phyloP scores from a whole-genome alignment of 2,329 filamentous ascomycete species.

The Ceratocystis huliohia region DNA sequence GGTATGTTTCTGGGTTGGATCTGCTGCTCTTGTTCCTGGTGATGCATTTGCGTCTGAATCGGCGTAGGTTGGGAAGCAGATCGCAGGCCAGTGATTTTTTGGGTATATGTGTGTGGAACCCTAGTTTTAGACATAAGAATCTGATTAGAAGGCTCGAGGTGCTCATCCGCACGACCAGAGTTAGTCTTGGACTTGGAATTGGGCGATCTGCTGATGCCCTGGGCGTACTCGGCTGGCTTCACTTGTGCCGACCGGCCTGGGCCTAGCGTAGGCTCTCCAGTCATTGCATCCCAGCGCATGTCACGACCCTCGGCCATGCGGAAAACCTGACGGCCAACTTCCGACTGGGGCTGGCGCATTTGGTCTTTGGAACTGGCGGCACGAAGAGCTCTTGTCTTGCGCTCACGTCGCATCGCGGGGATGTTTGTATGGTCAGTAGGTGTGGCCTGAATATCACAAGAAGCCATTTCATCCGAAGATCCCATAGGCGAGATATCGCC shows the following conservation, averaged over 20 bases:
- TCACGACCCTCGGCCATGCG: constrained; percentile 26
- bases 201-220: constrained; percentile 26
- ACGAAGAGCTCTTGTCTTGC: constrained; percentile 25
- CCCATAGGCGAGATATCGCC: constrained; percentile 43
- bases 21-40: neutral
- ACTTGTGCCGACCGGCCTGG: constrained; percentile 44
- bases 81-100: constrained; percentile 32
- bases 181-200: neutral
- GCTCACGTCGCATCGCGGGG: constrained; percentile 39
- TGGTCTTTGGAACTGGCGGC: constrained; percentile 32
- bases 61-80: constrained; percentile 10
- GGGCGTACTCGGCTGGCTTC: constrained; percentile 39
- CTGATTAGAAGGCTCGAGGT: neutral
- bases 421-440: constrained; percentile 31
- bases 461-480: constrained; percentile 30
- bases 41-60: neutral
- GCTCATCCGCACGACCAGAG: neutral
- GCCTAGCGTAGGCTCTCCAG: constrained; percentile 51
- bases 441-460: constrained; percentile 23
- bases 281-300: constrained; percentile 51
- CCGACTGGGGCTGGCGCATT: constrained; percentile 20
- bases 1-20: neutral
- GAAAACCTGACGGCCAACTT: constrained; percentile 21
- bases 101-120: neutral
- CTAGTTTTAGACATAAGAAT: neutral